phyloP scores from a whole-genome alignment of 257 asterid genomes.

The Lycium barbarum region DNA sequence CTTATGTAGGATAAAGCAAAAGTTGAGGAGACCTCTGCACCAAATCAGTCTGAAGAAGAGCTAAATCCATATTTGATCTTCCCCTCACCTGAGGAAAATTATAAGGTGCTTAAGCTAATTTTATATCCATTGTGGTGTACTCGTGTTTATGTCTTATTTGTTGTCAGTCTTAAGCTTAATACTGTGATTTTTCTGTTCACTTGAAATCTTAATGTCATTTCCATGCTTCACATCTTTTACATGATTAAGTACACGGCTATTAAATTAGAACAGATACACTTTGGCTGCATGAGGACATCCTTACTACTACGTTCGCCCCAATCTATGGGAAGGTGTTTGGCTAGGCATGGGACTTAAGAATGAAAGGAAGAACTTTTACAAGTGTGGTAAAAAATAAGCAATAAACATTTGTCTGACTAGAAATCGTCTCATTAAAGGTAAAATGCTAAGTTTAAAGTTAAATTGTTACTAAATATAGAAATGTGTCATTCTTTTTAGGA shows the following conservation, averaged over 20 bases:
- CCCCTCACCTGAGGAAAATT: constrained; percentile 85
- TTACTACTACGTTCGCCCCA: neutral
- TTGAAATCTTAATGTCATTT: neutral
- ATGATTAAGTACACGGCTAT: neutral
- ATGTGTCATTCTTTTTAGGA: too few species aligned
- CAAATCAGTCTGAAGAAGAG: constrained; percentile 82
- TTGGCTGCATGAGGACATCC: constrained; percentile 20
- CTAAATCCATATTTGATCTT: constrained; percentile 77
- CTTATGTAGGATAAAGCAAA: constrained; percentile 60
- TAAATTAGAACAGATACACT: neutral
- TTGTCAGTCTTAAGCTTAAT: neutral
- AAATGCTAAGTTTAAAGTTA: too few species aligned
- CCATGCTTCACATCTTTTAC: neutral
- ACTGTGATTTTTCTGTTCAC: neutral
- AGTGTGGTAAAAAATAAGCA: too few species aligned
- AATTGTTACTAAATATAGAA: too few species aligned
- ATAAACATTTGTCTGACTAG: too few species aligned
- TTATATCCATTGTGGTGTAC: neutral
- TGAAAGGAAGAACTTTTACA: too few species aligned
- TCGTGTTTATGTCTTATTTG: neutral
- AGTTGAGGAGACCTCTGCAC: constrained; percentile 60
- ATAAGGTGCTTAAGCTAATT: constrained; percentile 55
- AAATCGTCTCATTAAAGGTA: too few species aligned
- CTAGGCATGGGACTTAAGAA: too few species aligned
- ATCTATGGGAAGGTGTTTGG: too few species aligned